phyloP scores from a whole-genome alignment of 2,329 filamentous ascomycete species.

The Xenosphaeropsis pyriputrescens region DNA sequence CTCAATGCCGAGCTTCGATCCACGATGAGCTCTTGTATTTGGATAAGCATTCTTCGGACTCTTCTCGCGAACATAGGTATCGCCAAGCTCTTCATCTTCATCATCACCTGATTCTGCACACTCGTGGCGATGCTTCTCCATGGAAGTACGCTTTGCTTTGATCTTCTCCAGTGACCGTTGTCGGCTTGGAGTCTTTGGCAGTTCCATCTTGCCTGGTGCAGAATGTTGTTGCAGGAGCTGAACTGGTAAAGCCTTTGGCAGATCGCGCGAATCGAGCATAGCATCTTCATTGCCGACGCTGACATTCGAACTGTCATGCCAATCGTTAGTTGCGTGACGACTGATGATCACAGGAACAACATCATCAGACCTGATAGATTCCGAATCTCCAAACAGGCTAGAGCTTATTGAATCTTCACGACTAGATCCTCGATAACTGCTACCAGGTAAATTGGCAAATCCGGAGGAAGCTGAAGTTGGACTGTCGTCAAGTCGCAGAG shows the following conservation, averaged over 20 bases:
- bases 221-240: conserved; percentile 45
- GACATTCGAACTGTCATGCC: conserved; percentile 65
- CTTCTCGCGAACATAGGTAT: conserved; percentile 23
- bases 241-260: conserved; percentile 28
- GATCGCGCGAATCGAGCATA: conserved; percentile 18
- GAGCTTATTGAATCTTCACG: conserved; percentile 81
- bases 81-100: conserved; percentile 80
- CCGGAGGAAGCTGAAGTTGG: conserved; percentile 54
- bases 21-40: conserved; percentile 37
- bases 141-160: conserved; percentile 56
- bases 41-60: conserved; percentile 33
- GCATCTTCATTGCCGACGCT: conserved; percentile 50
- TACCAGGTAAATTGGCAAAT: conserved; percentile 60
- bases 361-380: conserved; percentile 66
- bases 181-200: conserved; percentile 23
- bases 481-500: conserved; percentile 57
- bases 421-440: conserved; percentile 66
- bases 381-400: conserved; percentile 75
- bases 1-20: conserved; percentile 84
- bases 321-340: conserved; percentile 61
- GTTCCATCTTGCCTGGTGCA: conserved; percentile 45
- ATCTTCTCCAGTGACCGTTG: conserved; percentile 61
- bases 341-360: conserved; percentile 55
- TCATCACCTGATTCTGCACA: conserved; percentile 83
- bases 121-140: conserved; percentile 60